These are phyloP conservation scores for Puccinia triticina DNA, from an alignment of 1,284 basidiomycete species.

Conservation along the genomic window DNA sequence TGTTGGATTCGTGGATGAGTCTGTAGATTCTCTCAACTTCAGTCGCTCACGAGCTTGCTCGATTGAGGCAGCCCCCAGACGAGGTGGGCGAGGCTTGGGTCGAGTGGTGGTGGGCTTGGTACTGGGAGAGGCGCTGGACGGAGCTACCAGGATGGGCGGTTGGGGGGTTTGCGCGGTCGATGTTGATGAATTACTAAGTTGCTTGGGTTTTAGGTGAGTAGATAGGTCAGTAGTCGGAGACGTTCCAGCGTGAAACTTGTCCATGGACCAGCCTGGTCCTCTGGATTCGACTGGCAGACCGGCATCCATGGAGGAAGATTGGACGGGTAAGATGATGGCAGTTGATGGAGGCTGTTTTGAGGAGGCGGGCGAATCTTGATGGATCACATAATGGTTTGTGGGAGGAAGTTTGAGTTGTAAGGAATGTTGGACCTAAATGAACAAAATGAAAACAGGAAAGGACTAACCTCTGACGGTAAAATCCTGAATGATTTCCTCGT, in stretches of 20 bases:
- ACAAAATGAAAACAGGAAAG: background rate
- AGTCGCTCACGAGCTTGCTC: constrained; percentile 30
- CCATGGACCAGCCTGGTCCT: constrained; percentile 34
- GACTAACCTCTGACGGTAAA: constrained; percentile 13
- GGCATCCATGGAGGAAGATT: constrained; percentile 23
- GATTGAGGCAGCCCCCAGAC: constrained; percentile 1
- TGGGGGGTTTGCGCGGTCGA: background rate
- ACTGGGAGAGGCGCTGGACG: constrained; percentile 1
- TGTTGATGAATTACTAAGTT: constrained; percentile 8
- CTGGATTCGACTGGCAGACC: background rate
- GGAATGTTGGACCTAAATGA: background rate
- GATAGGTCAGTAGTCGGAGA: constrained; percentile 20
- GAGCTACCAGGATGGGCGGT: background rate
- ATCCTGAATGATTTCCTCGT: constrained; percentile 11
- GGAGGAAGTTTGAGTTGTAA: background rate
- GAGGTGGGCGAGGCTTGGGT: constrained; percentile 10
- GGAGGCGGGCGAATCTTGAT: background rate
- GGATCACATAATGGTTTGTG: background rate
- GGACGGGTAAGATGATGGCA: background rate
- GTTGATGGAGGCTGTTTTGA: constrained; percentile 9
- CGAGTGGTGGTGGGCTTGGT: background rate
- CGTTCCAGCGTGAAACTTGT: constrained; percentile 3
- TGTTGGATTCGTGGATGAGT: background rate
- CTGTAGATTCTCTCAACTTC: background rate
- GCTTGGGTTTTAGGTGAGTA: constrained; percentile 10